Percentiles rank a stretch among this genome's conserved stretches.
These are phyloP conservation scores for Sicyos baderoa DNA, from an alignment of 306 rosid genomes.

Conservation along the genomic window DNA sequence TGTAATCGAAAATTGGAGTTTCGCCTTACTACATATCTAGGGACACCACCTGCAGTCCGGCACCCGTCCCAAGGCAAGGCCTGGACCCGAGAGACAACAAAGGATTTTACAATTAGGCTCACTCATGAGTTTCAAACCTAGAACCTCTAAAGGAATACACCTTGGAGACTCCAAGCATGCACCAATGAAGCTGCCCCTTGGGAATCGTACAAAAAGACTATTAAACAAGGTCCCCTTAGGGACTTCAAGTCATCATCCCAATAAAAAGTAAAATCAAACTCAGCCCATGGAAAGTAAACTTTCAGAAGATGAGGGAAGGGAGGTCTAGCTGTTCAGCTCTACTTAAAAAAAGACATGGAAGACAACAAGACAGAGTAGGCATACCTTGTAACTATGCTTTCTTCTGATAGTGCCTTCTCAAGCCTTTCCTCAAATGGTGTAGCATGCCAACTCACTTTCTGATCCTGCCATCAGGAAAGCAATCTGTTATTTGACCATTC, in stretches of 20 bases:
- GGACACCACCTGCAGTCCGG: too few relatives aligned
- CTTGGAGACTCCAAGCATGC: too few relatives aligned
- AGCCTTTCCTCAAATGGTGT: constrained; percentile 87
- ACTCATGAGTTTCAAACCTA: too few relatives aligned
- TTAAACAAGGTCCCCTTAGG: too few relatives aligned
- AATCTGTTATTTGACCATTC: neutral
- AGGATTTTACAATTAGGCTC: too few relatives aligned
- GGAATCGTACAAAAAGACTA: too few relatives aligned
- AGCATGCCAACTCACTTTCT: constrained; percentile 94
- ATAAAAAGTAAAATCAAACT: neutral
- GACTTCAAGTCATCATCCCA: neutral
- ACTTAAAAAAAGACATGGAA: neutral
- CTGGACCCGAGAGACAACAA: too few relatives aligned
- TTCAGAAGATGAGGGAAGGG: neutral
- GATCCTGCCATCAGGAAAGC: constrained; percentile 47
- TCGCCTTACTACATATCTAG: too few relatives aligned
- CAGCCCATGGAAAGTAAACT: neutral
- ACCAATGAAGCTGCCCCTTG: too few relatives aligned
- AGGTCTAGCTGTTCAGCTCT: neutral
- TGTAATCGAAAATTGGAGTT: too few relatives aligned
- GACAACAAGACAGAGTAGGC: constrained; percentile 4
- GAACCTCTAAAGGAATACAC: too few relatives aligned
- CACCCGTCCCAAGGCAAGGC: too few relatives aligned
- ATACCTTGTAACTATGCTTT: constrained; percentile 37
- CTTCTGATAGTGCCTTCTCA: constrained; percentile 78